These are phyloP conservation scores for Talaromyces atroroseus DNA, from an alignment of 2,329 filamentous ascomycete species.

Conservation along the genomic window DNA sequence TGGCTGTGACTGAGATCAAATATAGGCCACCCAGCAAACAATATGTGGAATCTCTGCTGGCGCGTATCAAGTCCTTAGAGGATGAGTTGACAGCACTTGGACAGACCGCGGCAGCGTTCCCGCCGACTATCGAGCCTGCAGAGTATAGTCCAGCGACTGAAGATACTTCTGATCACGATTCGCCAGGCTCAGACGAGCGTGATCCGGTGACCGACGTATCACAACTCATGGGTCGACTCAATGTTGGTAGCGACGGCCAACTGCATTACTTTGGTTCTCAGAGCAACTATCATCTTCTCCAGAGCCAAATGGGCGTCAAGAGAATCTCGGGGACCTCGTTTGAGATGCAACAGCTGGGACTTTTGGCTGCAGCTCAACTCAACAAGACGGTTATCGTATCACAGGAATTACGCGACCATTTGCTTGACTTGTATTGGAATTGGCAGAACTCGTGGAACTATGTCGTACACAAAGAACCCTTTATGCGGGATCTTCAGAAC, in stretches of 20 bases:
- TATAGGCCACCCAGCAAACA: neutral
- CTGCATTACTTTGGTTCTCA: neutral
- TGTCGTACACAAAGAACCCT: neutral
- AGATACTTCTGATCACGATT: neutral
- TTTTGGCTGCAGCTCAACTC: too few species aligned
- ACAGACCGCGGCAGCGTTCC: neutral
- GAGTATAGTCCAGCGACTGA: neutral
- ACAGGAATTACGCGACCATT: neutral
- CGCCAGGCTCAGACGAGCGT: neutral
- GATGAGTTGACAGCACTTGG: neutral
- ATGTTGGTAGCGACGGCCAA: neutral
- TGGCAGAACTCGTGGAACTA: neutral
- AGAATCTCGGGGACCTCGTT: neutral
- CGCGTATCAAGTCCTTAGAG: neutral
- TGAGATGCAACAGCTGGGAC: neutral
- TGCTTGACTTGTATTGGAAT: neutral
- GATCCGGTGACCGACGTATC: neutral
- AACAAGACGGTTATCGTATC: too few species aligned
- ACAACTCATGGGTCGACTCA: neutral
- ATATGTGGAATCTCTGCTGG: neutral
- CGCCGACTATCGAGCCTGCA: neutral
- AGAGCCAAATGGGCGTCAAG: neutral
- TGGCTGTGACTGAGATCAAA: neutral
- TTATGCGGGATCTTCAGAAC: neutral
- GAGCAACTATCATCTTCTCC: neutral